Evolutionary conservation across 2,329 filamentous ascomycete species (phyloP).

Genomic region (Macroventuria anomochaeta): DNA sequence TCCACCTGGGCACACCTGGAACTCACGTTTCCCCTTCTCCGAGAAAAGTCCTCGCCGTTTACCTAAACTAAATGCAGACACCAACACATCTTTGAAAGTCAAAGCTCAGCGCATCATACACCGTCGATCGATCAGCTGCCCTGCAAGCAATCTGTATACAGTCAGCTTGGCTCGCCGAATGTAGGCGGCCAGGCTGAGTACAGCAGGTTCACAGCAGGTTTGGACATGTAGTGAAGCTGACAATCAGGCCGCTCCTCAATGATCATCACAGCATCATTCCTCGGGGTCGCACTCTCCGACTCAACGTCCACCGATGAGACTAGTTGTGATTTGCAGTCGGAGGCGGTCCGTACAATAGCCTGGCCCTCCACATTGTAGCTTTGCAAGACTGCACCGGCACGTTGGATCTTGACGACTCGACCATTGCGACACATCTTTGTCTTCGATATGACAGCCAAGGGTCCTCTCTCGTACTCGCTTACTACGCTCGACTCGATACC

Average conservation of each 20-base stretch:
- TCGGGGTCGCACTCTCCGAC: conserved; percentile 10
- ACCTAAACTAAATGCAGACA: conserved; percentile 3
- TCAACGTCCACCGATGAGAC: conserved; percentile 1
- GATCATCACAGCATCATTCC: neutral
- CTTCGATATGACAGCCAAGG: neutral
- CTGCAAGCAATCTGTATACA: neutral
- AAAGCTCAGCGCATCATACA: conserved; percentile 8
- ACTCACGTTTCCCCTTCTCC: conserved; percentile 8
- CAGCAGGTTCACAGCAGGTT: neutral
- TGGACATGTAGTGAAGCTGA: conserved; percentile 1
- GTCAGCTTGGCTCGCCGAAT: neutral
- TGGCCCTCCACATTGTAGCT: conserved; percentile 14
- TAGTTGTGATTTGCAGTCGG: conserved; percentile 17
- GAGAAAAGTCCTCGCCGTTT: conserved; percentile 9
- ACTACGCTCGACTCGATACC: neutral
- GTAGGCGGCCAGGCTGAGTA: neutral
- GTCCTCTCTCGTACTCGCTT: neutral
- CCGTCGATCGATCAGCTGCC: conserved; percentile 11
- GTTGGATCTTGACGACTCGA: conserved; percentile 10
- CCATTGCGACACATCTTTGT: neutral
- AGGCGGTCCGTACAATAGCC: conserved; percentile 14
- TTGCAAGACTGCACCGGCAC: conserved; percentile 4
- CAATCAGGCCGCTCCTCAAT: neutral
- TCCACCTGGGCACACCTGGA: neutral
- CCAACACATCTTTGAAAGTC: neutral